Base-by-base conservation (phyloP, 108 stramenopile genomes). In the Cyclotella cryptica region DNA sequence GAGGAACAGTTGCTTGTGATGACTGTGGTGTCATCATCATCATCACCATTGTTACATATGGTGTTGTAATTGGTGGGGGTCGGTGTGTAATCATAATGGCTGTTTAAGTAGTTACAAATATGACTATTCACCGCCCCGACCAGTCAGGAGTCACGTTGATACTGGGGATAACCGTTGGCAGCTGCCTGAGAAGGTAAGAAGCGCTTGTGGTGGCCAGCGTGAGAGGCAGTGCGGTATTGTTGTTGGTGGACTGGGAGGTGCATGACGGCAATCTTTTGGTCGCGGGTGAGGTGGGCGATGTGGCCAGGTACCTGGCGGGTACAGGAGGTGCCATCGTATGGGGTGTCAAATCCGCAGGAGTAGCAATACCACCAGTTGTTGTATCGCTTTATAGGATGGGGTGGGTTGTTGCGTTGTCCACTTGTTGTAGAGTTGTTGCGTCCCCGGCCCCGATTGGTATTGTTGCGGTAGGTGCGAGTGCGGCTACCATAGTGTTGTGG, bases 211-310 rank as follows among this genome's bases (percentile, higher is more conserved):
- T 55, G 55, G 22, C 55, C 55, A 24, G 55, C 55, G 8, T 55
- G 8, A 2, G 55, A 55, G n/a, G 55, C 8, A 24, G 1, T 24
- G n/a, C 55, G 55, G 24, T 55, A 55, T 8, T 55, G 21, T 24
- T 24, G 55, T 24, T 24, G n/a, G 4, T 55, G 4, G 1, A 2
- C 55, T 1, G 55, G 55, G 11, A 1, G n/a, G 55, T 55, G 12
- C 55, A 55, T 55, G 8, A 24, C 55, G 4, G n/a, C 55, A 55
- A 55, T 55, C 55, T 55, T 55, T 24, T 22, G n/a, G 11, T 55
- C 55, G 1, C 55, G 55, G 21, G 55, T 55, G 12, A 55, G 55
- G 22, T 24, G 24, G 24, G 55, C 35, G 6, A 35, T n/a, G 55
- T 49, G 24, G 13, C 11, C 24, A 22, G 11, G 1, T 3, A 21